Base-by-base conservation (phyloP, 2,329 filamentous ascomycete species). In the Alternaria ethzedia region DNA sequence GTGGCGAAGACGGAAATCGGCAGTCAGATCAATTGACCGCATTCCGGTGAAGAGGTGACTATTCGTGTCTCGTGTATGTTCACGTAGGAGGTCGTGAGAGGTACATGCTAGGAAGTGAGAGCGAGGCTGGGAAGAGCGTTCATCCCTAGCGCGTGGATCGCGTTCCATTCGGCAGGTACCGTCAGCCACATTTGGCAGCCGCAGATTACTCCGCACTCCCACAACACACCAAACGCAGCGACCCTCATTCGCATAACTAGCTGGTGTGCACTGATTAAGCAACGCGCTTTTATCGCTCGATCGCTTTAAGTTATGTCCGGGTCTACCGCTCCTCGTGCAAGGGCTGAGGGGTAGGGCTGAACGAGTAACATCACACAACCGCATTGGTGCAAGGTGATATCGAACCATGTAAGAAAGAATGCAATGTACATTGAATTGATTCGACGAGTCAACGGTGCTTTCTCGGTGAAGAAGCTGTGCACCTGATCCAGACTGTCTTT, bases 301-400 rank as follows among this genome's bases (percentile, higher is more conserved):
- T 32, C 20, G 15, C 21, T 20, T 11, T 23, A 15, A 8, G n/a
- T n/a, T 52, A 15, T 46, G 21, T 41, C 43, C 45, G 30, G 23
- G 13, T 28, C 63, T 36, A 63, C 45, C 43, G 60, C 58, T 54
- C 36, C 51, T 62, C 59, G 8, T 56, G 28, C 11, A 47, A 54
- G 25, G 44, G 49, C 58, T 59, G 52, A 61, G 46, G 32, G 28
- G 12, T 17, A 57, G 44, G 54, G 60, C 50, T 61, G 28, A 32
- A 26, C 11, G 46, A 54, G 60, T 28, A 58, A 61, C 57, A 63
- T 68, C 51, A 45, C 36, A 64, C 65, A 45, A 32, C 54, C 21
- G 44, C 32, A 59, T 20, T 45, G 17, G 36, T 59, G 20, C 26
- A 57, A n/a, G 49, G 49, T 36, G 13, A 50, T n/a, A 30, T 57